Percentiles rank a stretch among this genome's conserved stretches.
These are phyloP conservation scores for Pleurotus giganteus DNA, from an alignment of 768 basidiomycete species.

Conservation along the genomic window DNA sequence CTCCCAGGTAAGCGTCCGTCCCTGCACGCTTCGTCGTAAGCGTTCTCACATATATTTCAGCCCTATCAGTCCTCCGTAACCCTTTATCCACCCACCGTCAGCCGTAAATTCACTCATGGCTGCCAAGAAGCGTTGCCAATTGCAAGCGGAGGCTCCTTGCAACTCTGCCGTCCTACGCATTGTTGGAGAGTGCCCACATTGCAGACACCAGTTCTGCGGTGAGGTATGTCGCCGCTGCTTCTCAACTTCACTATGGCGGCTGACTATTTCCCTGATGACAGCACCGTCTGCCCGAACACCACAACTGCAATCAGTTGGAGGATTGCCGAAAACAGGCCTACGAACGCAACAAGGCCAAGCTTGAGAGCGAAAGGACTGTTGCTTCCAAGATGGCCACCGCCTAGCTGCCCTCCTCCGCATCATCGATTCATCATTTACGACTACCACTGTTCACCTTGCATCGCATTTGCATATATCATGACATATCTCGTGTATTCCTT, in stretches of 20 bases:
- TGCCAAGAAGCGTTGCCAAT: constrained; percentile 86
- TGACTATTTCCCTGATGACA: constrained; percentile 24
- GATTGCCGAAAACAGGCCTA: constrained; percentile 88
- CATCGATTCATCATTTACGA: constrained; percentile 4
- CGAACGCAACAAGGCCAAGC: constrained; percentile 81
- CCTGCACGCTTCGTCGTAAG: constrained; percentile 11
- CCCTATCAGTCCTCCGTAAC: not conserved
- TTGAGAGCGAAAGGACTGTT: constrained; percentile 87
- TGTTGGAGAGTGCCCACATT: constrained; percentile 83
- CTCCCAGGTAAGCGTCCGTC: constrained; percentile 6
- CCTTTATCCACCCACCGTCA: constrained; percentile 11
- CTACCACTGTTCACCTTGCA: constrained; percentile 8
- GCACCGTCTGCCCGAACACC: constrained; percentile 90
- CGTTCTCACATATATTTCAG: constrained; percentile 5
- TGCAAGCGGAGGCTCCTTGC: constrained; percentile 58
- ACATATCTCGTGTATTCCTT: constrained; percentile 8
- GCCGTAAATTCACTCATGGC: constrained; percentile 47
- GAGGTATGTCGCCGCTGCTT: constrained; percentile 45
- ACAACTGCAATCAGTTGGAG: constrained; percentile 79
- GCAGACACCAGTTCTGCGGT: constrained; percentile 74
- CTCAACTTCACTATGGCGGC: constrained; percentile 16
- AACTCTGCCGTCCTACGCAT: constrained; percentile 79
- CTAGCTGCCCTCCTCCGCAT: constrained; percentile 28
- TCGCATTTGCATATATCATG: constrained; percentile 15
- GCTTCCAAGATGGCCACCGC: constrained; percentile 84